phyloP scores from a whole-genome alignment of 495 filamentous ascomycete genomes.

The Penicillium chermesinum region DNA sequence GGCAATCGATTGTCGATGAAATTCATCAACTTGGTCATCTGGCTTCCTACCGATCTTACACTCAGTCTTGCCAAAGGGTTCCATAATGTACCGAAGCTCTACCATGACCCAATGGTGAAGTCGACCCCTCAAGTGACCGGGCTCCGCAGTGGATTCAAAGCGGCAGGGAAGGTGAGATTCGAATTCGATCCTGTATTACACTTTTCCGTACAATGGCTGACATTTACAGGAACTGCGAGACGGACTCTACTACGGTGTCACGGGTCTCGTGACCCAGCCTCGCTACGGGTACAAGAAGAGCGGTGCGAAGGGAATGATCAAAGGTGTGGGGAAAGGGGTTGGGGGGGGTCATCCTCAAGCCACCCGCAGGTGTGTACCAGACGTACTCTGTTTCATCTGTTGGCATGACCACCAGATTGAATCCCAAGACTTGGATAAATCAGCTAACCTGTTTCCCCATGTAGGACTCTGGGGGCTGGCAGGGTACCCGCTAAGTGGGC shows the following conservation, averaged over 20 bases:
- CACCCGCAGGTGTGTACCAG: slow-evolving; percentile 54
- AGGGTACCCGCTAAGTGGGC: slow-evolving; percentile 67
- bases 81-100: slow-evolving; percentile 76
- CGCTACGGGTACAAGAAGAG: slow-evolving; percentile 61
- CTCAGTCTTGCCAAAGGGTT: slow-evolving; percentile 76
- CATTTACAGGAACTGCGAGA: slow-evolving; percentile 56
- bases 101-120: slow-evolving; percentile 69
- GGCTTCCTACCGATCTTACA: slow-evolving; percentile 76
- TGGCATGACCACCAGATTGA: too few species aligned
- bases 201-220: too few species aligned
- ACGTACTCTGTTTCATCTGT: too few species aligned
- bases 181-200: slow-evolving; percentile 50
- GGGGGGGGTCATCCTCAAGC: slow-evolving; percentile 66
- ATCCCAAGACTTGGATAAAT: slow-evolving; percentile 2
- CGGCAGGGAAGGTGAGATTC: slow-evolving; percentile 58
- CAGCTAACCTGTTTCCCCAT: slow-evolving; percentile 16
- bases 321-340: slow-evolving; percentile 74
- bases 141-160: slow-evolving; percentile 62
- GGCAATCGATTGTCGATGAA: slow-evolving; percentile 39
- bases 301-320: slow-evolving; percentile 61
- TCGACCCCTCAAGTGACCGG: slow-evolving; percentile 65
- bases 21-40: slow-evolving; percentile 65
- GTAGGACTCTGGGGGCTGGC: slow-evolving; percentile 56
- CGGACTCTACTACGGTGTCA: slow-evolving; percentile 66
- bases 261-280: slow-evolving; percentile 70